Evolutionary conservation across 805 yeast species (phyloP).

Genomic region (Debaryomyces maramus): DNA sequence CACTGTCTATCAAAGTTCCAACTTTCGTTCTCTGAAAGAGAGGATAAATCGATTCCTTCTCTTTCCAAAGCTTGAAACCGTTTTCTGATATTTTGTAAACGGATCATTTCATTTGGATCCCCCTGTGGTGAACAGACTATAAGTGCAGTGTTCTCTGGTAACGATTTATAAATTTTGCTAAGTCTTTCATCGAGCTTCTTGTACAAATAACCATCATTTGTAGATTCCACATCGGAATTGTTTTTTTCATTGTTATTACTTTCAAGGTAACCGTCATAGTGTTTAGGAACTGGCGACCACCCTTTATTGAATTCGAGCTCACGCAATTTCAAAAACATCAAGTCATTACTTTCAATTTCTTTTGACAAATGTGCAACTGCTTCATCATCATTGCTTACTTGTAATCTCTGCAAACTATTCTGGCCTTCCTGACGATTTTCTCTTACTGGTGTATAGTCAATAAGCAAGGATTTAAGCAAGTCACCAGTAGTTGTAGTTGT

Average conservation of each 20-base stretch:
- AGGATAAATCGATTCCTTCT: constrained; percentile 41
- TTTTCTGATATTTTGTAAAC: constrained; percentile 45
- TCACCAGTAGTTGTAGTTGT: neutral
- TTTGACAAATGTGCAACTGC: constrained; percentile 43
- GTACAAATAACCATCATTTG: constrained; percentile 17
- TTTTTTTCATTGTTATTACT: neutral
- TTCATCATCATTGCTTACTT: constrained; percentile 62
- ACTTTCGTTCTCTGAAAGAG: constrained; percentile 33
- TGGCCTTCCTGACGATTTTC: constrained; percentile 17
- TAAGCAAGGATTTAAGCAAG: constrained; percentile 15
- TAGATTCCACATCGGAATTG: constrained; percentile 5
- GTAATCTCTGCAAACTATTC: constrained; percentile 24
- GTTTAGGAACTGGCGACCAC: constrained; percentile 21
- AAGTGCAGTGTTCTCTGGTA: constrained; percentile 62
- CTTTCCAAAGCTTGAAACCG: constrained; percentile 45
- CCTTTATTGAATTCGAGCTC: constrained; percentile 53
- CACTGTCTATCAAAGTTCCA: constrained; percentile 55
- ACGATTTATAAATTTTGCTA: constrained; percentile 43
- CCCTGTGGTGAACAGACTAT: constrained; percentile 66
- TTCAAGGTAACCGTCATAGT: constrained; percentile 19
- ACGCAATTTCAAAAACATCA: constrained; percentile 55
- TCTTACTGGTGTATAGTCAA: constrained; percentile 24
- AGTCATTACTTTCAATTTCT: constrained; percentile 39
- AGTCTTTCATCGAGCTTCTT: constrained; percentile 46
- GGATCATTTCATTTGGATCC: constrained; percentile 50